A percentile compares a stretch with the other conserved stretches of the same genome.
phyloP scores from a whole-genome alignment of 345 rosid species.

The Euphorbia tirucalli region DNA sequence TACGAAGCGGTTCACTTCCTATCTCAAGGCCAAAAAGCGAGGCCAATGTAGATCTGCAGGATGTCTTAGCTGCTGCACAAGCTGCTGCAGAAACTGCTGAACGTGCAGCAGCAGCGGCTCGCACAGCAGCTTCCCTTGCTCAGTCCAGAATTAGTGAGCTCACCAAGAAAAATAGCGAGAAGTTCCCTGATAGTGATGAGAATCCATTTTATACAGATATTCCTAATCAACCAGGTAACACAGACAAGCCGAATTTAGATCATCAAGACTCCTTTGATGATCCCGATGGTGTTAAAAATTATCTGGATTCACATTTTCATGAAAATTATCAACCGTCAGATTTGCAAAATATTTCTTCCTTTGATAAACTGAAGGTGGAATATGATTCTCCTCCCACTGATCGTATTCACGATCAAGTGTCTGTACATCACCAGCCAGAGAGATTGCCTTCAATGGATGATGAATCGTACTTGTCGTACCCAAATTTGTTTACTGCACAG shows the following conservation, averaged over 20 bases:
- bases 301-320: conserved; percentile 6
- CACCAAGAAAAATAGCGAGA: conserved; percentile 48
- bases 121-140: conserved; percentile 89
- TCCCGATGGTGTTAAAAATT: conserved; percentile 5
- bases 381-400: conserved; percentile 33
- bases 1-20: conserved; percentile 20
- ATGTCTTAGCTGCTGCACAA: conserved; percentile 81
- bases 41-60: conserved; percentile 61
- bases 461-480: conserved; percentile 75
- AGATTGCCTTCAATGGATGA: conserved; percentile 72
- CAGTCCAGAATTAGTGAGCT: conserved; percentile 74
- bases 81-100: conserved; percentile 92
- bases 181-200: conserved; percentile 39
- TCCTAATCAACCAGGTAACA: conserved; percentile 30
- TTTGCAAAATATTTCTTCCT: conserved; percentile 31
- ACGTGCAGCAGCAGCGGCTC: conserved; percentile 84
- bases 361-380: conserved; percentile 31
- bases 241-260: conserved; percentile 35
- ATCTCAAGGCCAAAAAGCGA: conserved; percentile 36
- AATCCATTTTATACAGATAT: conserved; percentile 56
- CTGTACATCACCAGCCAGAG: conserved; percentile 52
- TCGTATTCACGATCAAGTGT: conserved; percentile 20
- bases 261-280: conserved; percentile 37
- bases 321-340: conserved; percentile 21
- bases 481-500: conserved; percentile 61